Conservation (phyloP, 768 basidiomycete species). For the Suillus brevipes region DNA sequence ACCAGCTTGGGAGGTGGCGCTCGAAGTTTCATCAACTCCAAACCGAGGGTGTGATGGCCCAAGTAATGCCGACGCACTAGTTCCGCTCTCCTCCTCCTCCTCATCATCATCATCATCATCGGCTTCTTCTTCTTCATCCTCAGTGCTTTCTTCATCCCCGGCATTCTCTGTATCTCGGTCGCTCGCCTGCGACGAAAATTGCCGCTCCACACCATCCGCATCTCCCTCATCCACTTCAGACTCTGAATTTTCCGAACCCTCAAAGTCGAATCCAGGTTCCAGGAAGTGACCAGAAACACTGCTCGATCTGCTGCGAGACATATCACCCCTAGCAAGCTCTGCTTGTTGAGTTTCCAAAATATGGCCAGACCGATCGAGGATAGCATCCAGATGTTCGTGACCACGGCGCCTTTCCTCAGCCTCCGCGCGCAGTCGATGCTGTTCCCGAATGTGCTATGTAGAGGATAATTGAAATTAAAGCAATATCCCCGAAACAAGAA, state of each 20-base stretch:
- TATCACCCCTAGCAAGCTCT: slow-evolving; percentile 56
- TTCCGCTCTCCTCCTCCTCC: slow-evolving; percentile 29
- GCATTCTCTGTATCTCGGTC: slow-evolving; percentile 4
- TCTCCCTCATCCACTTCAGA: slow-evolving; percentile 9
- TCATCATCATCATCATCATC: too few relatives aligned
- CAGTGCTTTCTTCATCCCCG: slow-evolving; percentile 3
- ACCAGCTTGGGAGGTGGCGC: not conserved
- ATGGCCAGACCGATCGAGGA: slow-evolving; percentile 85
- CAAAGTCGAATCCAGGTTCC: slow-evolving; percentile 24
- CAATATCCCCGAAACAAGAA: not conserved
- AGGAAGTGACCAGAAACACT: slow-evolving; percentile 39
- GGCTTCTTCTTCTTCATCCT: slow-evolving; percentile 18
- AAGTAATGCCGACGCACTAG: slow-evolving; percentile 28
- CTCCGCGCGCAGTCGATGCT: slow-evolving; percentile 60
- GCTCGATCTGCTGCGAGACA: slow-evolving; percentile 58
- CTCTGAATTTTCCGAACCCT: slow-evolving; percentile 30
- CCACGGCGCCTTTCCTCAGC: slow-evolving; percentile 80
- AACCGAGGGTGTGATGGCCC: slow-evolving; percentile 13
- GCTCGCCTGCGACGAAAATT: slow-evolving; percentile 3
- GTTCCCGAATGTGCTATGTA: slow-evolving; percentile 69
- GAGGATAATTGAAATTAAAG: slow-evolving; percentile 1
- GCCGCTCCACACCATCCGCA: slow-evolving; percentile 9
- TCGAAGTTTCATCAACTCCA: slow-evolving; percentile 14
- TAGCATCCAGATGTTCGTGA: slow-evolving; percentile 84
- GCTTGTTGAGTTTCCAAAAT: slow-evolving; percentile 82